Conservation (phyloP, 148 eudicot species). For the Rhododendron simsii region DNA sequence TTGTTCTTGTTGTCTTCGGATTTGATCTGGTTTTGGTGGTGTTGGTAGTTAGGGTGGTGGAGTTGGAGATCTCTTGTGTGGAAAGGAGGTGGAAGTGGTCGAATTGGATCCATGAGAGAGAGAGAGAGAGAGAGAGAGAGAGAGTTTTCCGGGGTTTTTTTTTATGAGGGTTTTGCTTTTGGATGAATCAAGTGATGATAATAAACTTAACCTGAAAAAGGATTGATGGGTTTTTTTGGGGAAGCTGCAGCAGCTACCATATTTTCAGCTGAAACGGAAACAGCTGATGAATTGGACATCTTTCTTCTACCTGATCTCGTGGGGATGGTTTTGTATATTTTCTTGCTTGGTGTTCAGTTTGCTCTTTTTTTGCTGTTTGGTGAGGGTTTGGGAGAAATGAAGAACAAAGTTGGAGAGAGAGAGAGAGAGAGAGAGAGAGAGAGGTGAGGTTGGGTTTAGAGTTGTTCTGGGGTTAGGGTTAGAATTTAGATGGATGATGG, state of each 20-base stretch:
- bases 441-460: not conserved
- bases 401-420: not conserved
- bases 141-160: too few relatives aligned
- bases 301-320: constrained; percentile 10
- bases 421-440: constrained; percentile 17
- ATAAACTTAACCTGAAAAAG: not conserved
- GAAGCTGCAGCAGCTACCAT: not conserved
- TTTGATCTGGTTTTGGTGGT: constrained; percentile 21
- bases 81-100: constrained; percentile 46
- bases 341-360: not conserved
- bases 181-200: not conserved
- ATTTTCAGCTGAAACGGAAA: constrained; percentile 18
- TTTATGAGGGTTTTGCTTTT: not conserved
- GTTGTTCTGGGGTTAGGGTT: constrained; percentile 39
- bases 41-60: constrained; percentile 32
- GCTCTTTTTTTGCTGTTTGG: constrained; percentile 8
- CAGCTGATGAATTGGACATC: constrained; percentile 9
- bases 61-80: constrained; percentile 45
- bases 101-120: constrained; percentile 39
- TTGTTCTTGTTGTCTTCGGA: constrained; percentile 17
- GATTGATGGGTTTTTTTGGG: not conserved
- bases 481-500: constrained; percentile 8
- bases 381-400: constrained; percentile 17
- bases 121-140: not conserved
- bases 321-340: not conserved